A percentile compares a stretch with the other conserved stretches of the same genome.
These are phyloP conservation scores for Colletotrichum filicis DNA, from an alignment of 2,329 filamentous ascomycete species.

Conservation along the genomic window DNA sequence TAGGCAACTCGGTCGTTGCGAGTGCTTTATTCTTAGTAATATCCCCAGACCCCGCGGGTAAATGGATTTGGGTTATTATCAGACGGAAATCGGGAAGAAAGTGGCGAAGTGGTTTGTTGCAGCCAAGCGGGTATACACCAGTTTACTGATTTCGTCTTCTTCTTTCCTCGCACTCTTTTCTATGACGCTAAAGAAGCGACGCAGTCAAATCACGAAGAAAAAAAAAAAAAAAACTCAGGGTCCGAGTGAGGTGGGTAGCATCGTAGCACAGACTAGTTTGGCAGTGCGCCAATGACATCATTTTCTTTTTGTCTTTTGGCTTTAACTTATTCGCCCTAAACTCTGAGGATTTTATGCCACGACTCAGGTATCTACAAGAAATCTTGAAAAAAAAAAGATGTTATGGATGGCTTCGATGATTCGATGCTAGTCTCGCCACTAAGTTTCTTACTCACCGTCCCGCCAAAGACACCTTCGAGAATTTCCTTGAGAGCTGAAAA, in stretches of 20 bases:
- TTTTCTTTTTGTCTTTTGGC: background rate
- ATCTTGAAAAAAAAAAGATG: background rate
- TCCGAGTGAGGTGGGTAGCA: background rate
- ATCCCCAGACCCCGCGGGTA: background rate
- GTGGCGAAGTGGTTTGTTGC: too few relatives aligned
- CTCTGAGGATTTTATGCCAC: background rate
- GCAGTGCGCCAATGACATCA: constrained; percentile 9
- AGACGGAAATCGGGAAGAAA: background rate
- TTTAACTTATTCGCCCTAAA: background rate
- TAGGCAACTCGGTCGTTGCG: background rate
- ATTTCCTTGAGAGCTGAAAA: background rate
- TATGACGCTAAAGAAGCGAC: background rate
- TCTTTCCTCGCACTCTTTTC: background rate
- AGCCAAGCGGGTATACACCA: background rate
- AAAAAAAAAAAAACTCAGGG: background rate
- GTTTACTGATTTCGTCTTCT: background rate
- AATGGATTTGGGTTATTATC: background rate
- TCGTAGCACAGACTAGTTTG: background rate
- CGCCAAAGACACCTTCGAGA: background rate
- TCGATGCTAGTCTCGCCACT: background rate
- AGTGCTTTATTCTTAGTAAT: background rate
- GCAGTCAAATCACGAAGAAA: background rate
- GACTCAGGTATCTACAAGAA: background rate
- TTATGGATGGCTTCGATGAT: background rate
- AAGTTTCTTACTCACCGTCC: too few relatives aligned